Evolutionary conservation across 2,329 filamentous ascomycete species (phyloP), one percentile per base, ranked within the genome.

Genomic region (Diplodia corticola): DNA sequence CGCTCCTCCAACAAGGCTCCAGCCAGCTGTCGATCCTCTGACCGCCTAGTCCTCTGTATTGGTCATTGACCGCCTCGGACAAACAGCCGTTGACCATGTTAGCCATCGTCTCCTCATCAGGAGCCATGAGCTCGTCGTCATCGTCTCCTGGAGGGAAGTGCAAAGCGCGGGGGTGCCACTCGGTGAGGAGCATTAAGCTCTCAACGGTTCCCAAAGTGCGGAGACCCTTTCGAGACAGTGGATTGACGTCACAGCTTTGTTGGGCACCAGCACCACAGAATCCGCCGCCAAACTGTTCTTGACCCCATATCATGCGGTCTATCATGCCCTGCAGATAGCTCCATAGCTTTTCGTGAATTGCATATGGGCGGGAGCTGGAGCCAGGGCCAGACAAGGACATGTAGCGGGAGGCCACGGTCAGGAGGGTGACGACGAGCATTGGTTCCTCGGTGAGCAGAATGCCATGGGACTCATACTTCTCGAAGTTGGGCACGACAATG

Each of bases 331-430:
- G 89, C 33, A 98, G 85, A 74, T 97, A 96, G 33, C 89, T 91
- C 95, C 95, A 99, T 5, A 98, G 85, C 77, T 96, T 93, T 73
- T 97, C 92, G 71, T 98, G 95, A 64, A 99, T 96, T 55, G 92
- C 90, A 72, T 95, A 92, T 0, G 93, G 92, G 60, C 95, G 88
- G 55, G 92, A 96, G 68, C 89, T 85, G 0, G 91, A 90, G 2
- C 92, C 93, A 0, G 93, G 89, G 1, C 92, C 92, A 22, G 88
- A 85, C 55, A 97, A 88, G 67, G 87, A 87, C 75, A 91, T 89
- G 76, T 97, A 96, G 60, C 95, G 88, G 5, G 93, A 96, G 2
- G 95, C 87, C 63, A 97, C 95, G 7, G 94, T 96, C 67, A 99
- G 84, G 35, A 99, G 87, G 0, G 94, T 96, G 40, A 98, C 91